Evolutionary conservation across 2,329 filamentous ascomycete species (phyloP), one percentile per base, ranked within the genome.

Genomic region (Emergomyces pasteurianus): DNA sequence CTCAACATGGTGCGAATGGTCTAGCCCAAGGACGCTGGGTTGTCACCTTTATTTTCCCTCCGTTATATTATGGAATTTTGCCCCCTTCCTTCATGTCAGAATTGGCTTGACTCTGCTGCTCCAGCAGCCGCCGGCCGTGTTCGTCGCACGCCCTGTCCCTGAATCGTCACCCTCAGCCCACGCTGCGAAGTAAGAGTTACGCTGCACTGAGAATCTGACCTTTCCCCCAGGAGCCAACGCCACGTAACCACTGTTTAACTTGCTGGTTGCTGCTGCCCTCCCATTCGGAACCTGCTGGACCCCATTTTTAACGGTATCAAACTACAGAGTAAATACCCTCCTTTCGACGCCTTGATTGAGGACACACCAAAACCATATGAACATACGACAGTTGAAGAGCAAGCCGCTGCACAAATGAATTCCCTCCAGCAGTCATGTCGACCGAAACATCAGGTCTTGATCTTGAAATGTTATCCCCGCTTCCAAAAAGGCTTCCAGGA

Each of bases 401-500:
- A 46, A 49, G n/a, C n/a, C n/a, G 14, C 26, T 40, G 52, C 54
- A 56, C 56, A 61, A 52, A 84, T 85, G 79, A 77, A 84, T 70
- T 76, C 81, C 63, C 77, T 83, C 67, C 81, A 82, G 65, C 82
- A 86, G 72, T 81, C 79, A 67, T 82, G 79, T 75, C 90, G 92
- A 63, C 92, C 94, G 34, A 97, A 96, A 80, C 94, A 99, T 78
- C 92, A 97, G 82, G 89, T 96, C 68, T 81, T 97, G 63, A 87
- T 96, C 67, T 83, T 96, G 66, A 96, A 96, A 79, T 97, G 92
- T 80, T 99, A 96, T 75, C 94, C 94, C 47, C 88, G 88, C 67
- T 92, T 89, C 65, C 89, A 89, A 66, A 97, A 96, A 78, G 90
- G 90, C 58, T 87, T 89, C 64, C 88, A 92, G 72, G 90, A 96